These are phyloP conservation scores for Trypanosoma platydactyli DNA, from an alignment of 208 protist genomes.

Conservation along the genomic window DNA sequence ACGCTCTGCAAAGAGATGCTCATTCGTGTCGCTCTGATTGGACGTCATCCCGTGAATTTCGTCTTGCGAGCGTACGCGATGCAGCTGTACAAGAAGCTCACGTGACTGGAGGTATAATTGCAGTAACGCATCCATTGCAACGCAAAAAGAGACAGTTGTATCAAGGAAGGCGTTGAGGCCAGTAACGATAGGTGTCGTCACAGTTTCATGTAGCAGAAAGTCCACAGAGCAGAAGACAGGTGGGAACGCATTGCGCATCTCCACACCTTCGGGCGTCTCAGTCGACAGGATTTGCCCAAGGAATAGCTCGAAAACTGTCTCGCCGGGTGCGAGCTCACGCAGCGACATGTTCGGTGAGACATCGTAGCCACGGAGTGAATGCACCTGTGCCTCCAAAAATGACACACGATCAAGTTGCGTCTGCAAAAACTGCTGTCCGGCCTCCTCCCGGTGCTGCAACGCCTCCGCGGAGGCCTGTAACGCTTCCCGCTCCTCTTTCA, in stretches of 20 bases:
- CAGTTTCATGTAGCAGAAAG: slow-evolving; percentile 89
- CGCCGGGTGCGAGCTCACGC: slow-evolving; percentile 39
- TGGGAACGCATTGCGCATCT: slow-evolving; percentile 27
- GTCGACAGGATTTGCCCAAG: slow-evolving; percentile 83
- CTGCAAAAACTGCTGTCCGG: slow-evolving; percentile 59
- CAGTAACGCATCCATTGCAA: slow-evolving; percentile 88
- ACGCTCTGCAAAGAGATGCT: slow-evolving; percentile 43
- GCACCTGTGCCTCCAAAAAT: slow-evolving; percentile 89
- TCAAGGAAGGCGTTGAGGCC: slow-evolving; percentile 90
- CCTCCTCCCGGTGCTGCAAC: slow-evolving; percentile 52
- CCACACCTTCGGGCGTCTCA: slow-evolving; percentile 46
- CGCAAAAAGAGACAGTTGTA: slow-evolving; percentile 80
- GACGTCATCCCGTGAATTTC: slow-evolving; percentile 47
- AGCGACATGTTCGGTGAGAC: slow-evolving; percentile 53
- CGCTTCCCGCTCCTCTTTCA: slow-evolving; percentile 32
- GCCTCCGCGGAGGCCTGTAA: slow-evolving; percentile 36
- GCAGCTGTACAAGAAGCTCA: slow-evolving; percentile 81
- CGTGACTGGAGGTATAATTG: slow-evolving; percentile 85
- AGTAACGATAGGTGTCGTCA: slow-evolving; percentile 78
- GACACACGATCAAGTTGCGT: slow-evolving; percentile 75
- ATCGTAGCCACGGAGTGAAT: slow-evolving; percentile 76
- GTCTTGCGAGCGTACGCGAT: slow-evolving; percentile 70
- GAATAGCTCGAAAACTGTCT: slow-evolving; percentile 91
- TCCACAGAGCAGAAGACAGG: slow-evolving; percentile 85
- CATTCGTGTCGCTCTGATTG: slow-evolving; percentile 20